Evolutionary conservation across 306 rosid species (phyloP).

Genomic region (Argentina anserina): DNA sequence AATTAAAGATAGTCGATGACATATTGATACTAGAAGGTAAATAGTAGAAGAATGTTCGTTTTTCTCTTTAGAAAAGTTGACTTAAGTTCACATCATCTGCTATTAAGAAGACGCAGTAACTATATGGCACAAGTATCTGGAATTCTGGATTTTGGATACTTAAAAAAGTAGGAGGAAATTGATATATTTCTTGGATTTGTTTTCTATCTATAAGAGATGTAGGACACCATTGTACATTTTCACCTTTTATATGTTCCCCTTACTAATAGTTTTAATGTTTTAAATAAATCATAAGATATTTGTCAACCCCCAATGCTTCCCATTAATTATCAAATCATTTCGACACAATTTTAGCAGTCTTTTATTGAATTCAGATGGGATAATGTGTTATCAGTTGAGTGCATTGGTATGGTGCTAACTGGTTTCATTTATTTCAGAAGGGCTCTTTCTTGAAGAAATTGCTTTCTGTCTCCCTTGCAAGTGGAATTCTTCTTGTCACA

Average conservation of each 20-base stretch:
- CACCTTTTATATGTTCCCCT: background rate
- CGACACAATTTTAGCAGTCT: background rate
- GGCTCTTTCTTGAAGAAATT: constrained; percentile 43
- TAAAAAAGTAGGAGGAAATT: background rate
- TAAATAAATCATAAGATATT: background rate
- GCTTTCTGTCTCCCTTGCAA: constrained; percentile 53
- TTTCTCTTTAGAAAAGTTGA: background rate
- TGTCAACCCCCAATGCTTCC: background rate
- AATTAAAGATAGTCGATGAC: background rate
- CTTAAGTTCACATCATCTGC: background rate
- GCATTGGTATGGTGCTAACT: constrained; percentile 4
- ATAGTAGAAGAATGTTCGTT: background rate
- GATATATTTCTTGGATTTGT: background rate
- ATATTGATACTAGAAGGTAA: background rate
- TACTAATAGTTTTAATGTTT: background rate
- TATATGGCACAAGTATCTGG: background rate
- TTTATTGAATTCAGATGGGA: constrained; percentile 1
- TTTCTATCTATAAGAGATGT: background rate
- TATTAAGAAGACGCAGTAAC: background rate
- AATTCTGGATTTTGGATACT: background rate
- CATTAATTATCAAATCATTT: background rate
- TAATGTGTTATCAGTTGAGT: background rate
- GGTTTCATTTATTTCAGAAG: constrained; percentile 42
- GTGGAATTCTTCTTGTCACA: constrained; percentile 68
- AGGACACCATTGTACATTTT: background rate